A percentile compares a stretch with the other conserved stretches of the same genome.
Conservation (phyloP, 163 green algal species). For the Prototheca stagnorum region DNA sequence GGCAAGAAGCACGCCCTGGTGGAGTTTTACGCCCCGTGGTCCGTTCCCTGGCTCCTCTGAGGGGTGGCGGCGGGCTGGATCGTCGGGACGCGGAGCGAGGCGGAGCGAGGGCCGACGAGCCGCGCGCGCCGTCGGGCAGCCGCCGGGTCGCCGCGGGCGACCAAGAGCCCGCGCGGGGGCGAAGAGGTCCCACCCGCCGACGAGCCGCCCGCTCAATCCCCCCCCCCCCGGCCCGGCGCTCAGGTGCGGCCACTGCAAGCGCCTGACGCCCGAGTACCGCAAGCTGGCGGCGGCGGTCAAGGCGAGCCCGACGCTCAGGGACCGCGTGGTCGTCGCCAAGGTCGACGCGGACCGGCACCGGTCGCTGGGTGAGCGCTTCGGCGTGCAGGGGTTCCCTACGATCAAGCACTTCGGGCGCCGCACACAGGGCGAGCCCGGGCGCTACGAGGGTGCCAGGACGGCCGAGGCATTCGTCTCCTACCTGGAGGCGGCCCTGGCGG, state of each 20-base stretch:
- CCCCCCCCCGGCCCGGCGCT: no score
- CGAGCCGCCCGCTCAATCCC: not conserved
- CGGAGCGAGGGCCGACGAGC: no score
- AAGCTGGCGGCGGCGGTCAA: slow-evolving; percentile 36
- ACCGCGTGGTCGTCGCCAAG: slow-evolving; percentile 54
- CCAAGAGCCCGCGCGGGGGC: no score
- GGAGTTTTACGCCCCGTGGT: slow-evolving; percentile 42
- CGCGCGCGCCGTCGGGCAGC: no score
- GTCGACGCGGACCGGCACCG: slow-evolving; percentile 58
- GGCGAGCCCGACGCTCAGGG: slow-evolving; percentile 39
- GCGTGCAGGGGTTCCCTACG: slow-evolving; percentile 58
- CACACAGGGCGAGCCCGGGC: slow-evolving; percentile 23
- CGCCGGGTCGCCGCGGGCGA: no score
- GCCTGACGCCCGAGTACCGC: slow-evolving; percentile 35
- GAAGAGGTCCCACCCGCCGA: no score
- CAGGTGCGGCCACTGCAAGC: slow-evolving; percentile 61
- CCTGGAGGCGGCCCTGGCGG: slow-evolving; percentile 23
- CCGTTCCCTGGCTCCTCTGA: not conserved
- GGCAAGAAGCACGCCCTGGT: slow-evolving; percentile 49
- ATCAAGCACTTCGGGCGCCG: slow-evolving; percentile 57
- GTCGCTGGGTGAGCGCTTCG: slow-evolving; percentile 51
- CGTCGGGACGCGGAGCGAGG: not conserved
- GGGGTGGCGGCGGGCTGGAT: not conserved
- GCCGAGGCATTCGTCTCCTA: slow-evolving; percentile 44
- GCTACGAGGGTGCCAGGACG: slow-evolving; percentile 50